Percentiles rank a stretch among this genome's conserved stretches.
These are phyloP conservation scores for Tetrapisispora taiwanensis DNA, from an alignment of 805 yeast genomes.

Conservation along the genomic window DNA sequence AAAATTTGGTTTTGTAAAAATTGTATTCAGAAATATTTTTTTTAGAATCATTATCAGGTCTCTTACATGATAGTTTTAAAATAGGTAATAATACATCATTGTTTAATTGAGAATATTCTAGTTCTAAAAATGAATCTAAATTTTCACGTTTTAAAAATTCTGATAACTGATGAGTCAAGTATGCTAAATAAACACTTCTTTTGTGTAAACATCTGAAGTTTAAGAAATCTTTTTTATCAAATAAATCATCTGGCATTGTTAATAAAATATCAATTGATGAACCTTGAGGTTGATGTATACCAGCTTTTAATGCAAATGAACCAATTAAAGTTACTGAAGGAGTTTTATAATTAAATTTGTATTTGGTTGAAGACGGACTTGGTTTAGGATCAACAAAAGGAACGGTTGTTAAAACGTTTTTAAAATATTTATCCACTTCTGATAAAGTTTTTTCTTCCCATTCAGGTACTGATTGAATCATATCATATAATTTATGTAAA, in stretches of 20 bases:
- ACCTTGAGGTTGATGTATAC: slow-evolving; percentile 54
- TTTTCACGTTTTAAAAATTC: slow-evolving; percentile 43
- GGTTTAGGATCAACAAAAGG: slow-evolving; percentile 94
- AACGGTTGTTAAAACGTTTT: slow-evolving; percentile 44
- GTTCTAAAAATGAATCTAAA: slow-evolving; percentile 34
- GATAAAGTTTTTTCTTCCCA: slow-evolving; percentile 41
- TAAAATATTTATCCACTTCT: slow-evolving; percentile 49
- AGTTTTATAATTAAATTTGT: slow-evolving; percentile 54
- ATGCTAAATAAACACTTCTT: slow-evolving; percentile 78
- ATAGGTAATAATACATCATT: slow-evolving; percentile 74
- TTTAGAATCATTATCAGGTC: slow-evolving; percentile 4
- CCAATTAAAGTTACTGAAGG: slow-evolving; percentile 77
- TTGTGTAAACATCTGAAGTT: slow-evolving; percentile 87
- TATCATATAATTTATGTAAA: slow-evolving; percentile 59
- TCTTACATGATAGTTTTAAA: slow-evolving; percentile 45
- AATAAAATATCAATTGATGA: slow-evolving; percentile 68
- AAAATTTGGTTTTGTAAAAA: slow-evolving; percentile 57
- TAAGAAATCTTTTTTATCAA: slow-evolving; percentile 80
- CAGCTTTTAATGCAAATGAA: slow-evolving; percentile 79
- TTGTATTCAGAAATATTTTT: slow-evolving; percentile 35
- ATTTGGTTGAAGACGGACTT: slow-evolving; percentile 43
- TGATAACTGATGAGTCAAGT: slow-evolving; percentile 56
- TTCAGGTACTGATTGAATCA: slow-evolving; percentile 56
- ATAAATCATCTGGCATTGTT: slow-evolving; percentile 66
- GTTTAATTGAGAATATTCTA: slow-evolving; percentile 61